A percentile compares a stretch with the other conserved stretches of the same genome.
phyloP scores from a whole-genome alignment of 352 stramenopile species.

The Elongisporangium prolatum region DNA sequence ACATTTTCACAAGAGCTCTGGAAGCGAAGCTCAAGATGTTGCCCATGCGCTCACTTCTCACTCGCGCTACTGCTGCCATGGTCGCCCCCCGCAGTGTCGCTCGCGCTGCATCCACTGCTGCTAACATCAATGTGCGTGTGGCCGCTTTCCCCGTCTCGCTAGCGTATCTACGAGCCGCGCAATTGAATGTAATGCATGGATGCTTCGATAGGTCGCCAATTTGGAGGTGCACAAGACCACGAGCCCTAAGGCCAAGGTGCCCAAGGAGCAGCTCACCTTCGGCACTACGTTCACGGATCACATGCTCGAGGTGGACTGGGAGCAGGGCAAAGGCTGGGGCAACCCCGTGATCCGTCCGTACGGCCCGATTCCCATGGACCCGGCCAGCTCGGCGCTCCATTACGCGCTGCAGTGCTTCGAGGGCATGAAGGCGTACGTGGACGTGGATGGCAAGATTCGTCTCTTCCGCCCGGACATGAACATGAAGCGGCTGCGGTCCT shows the following conservation, averaged over 20 bases:
- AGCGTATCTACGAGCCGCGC: too few species aligned
- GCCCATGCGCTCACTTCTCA: too few species aligned
- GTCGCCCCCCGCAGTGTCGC: too few species aligned
- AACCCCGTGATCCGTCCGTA: constrained; percentile 90
- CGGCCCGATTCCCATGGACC: constrained; percentile 88
- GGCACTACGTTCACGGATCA: constrained; percentile 95
- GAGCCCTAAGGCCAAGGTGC: constrained; percentile 54
- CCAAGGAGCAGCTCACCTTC: constrained; percentile 90
- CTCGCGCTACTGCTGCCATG: too few species aligned
- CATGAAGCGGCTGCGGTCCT: constrained; percentile 93
- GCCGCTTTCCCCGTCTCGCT: too few species aligned
- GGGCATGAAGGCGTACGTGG: constrained; percentile 94
- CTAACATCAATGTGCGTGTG: too few species aligned
- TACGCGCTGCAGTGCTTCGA: constrained; percentile 96
- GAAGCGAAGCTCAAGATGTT: too few species aligned
- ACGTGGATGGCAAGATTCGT: constrained; percentile 77
- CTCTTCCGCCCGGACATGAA: constrained; percentile 97
- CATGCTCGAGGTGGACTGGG: constrained; percentile 96
- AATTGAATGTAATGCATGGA: too few species aligned
- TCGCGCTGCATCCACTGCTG: too few species aligned
- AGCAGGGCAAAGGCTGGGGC: constrained; percentile 78
- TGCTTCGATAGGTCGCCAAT: constrained; percentile 17
- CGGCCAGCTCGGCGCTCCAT: constrained; percentile 90
- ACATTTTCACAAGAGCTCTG: too few species aligned
- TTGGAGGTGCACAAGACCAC: constrained; percentile 41